Conservation (phyloP, 306 rosid species). For the Fragaria iinumae region DNA sequence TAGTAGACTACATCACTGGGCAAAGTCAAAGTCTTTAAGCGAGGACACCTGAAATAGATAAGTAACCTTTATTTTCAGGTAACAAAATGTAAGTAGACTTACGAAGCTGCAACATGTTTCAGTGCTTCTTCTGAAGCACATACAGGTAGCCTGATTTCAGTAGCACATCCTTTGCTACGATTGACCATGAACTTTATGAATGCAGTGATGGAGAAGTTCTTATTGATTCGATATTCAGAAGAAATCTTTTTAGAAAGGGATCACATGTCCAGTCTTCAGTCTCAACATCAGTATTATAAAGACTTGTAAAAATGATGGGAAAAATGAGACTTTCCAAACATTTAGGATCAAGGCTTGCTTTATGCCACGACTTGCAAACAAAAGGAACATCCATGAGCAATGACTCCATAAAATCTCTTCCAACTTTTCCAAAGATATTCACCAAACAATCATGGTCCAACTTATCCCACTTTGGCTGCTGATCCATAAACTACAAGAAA, state of each 20-base stretch:
- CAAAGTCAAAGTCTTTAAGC: neutral
- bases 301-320: neutral
- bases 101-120: neutral
- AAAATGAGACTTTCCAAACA: conserved; percentile 3
- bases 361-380: conserved; percentile 3
- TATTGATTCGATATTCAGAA: neutral
- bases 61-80: neutral
- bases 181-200: neutral
- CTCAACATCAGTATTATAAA: neutral
- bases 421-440: conserved; percentile 2
- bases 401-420: neutral
- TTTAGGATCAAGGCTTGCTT: neutral
- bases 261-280: neutral
- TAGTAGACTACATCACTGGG: neutral
- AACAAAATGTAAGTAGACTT: neutral
- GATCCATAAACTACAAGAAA: neutral
- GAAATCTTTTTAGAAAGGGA: neutral
- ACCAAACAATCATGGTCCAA: neutral
- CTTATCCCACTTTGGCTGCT: neutral
- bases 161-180: conserved; percentile 1
- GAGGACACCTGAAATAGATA: neutral
- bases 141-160: neutral
- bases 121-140: neutral
- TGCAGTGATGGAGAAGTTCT: conserved; percentile 1
- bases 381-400: conserved; percentile 1